Evolutionary conservation across 1,139 yeast genomes (phyloP), one percentile per base, ranked within the genome.

Genomic region (Wickerhamomyces sp.): DNA sequence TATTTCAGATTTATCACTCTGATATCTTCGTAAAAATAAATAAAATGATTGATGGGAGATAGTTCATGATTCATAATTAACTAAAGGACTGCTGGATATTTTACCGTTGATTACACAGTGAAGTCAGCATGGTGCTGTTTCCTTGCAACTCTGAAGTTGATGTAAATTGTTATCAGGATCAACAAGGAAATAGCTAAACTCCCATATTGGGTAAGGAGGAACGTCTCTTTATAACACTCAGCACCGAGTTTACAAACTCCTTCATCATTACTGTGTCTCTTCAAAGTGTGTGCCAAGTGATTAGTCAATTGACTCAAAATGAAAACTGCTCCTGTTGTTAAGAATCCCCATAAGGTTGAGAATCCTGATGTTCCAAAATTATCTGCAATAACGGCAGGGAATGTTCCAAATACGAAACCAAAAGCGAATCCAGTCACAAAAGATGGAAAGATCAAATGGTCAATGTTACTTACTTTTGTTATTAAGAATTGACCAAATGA

Each of bases 321-420:
- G 13, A 63, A 29, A n/a, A 72, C 57, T 5, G 74, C 74, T 36
- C 83, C 79, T 1, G 84, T 76, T 21, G 82, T 78, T 49, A 81
- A 64, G 22, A 81, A 55, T 0, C 95, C 94, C 95, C 96, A 88
- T 31, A 86, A 74, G 30, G 88, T 82, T 39, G 89, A 81, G 58
- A 85, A 86, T 29, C 79, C 73, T 15, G 67, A 68, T 54, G 87
- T 74, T 20, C 90, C 90, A 63, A 86, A 87, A 13, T 78, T 66
- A 50, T 88, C 96, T 1, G 92, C 80, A 22, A 85, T 68, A 19
- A 86, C 76, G 1, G 92, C 83, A 0, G 96, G 96, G 58, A 78
- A 84, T 7, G 88, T 73, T 1, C 96, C 92, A 59, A 83, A 87
- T 38, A 82, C 68, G 37, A 83, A 71, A 1, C 96, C 96, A 61